These are phyloP conservation scores for Marasmius fiardii DNA, from an alignment of 1,284 basidiomycete species.

Conservation along the genomic window DNA sequence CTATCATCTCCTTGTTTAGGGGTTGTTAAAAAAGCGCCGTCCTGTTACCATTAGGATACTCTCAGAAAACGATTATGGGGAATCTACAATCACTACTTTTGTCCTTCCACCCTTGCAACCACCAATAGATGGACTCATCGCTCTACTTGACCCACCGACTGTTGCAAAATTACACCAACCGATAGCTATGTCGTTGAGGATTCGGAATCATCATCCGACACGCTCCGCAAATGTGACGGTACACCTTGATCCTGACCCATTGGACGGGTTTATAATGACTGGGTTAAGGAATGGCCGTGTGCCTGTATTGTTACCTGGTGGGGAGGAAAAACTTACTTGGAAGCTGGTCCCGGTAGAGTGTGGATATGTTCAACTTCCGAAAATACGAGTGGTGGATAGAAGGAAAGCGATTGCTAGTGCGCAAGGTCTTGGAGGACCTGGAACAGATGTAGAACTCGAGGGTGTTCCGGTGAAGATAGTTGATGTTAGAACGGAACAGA, in stretches of 20 bases:
- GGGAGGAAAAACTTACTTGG: conserved; percentile 63
- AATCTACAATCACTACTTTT: conserved; percentile 45
- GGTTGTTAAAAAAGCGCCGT: background rate
- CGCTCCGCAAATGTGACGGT: conserved; percentile 66
- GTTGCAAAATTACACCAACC: conserved; percentile 61
- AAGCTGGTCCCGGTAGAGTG: conserved; percentile 69
- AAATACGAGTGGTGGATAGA: conserved; percentile 55
- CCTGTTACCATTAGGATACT: conserved; percentile 46
- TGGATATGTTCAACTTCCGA: conserved; percentile 58
- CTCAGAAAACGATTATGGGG: conserved; percentile 37
- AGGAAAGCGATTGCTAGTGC: conserved; percentile 32
- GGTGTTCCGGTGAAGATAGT: conserved; percentile 51
- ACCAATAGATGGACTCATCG: conserved; percentile 58
- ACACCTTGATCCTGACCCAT: conserved; percentile 61
- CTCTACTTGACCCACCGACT: conserved; percentile 59
- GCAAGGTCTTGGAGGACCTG: conserved; percentile 21
- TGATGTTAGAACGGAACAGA: conserved; percentile 43
- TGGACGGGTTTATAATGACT: conserved; percentile 67
- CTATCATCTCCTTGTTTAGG: background rate
- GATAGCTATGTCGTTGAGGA: conserved; percentile 47
- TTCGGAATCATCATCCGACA: conserved; percentile 62
- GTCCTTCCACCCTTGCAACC: conserved; percentile 56
- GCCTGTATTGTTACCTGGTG: conserved; percentile 66
- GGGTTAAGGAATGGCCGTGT: conserved; percentile 64
- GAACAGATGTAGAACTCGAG: conserved; percentile 26